Evolutionary conservation across 2,329 filamentous ascomycete genomes (phyloP).

Genomic region (Pseudopithomyces maydicus): DNA sequence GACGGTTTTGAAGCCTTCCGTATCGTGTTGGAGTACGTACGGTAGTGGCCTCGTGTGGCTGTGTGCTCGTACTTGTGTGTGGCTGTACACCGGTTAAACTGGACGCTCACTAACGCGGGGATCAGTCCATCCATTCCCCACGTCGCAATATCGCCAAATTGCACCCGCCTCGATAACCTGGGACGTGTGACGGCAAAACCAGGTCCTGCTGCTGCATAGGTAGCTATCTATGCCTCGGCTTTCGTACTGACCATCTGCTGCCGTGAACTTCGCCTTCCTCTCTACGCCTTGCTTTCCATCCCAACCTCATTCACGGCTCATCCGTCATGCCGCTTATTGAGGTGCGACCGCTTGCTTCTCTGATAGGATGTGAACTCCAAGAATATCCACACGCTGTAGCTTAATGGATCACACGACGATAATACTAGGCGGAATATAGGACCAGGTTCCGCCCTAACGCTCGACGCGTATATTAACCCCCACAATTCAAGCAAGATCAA

Average conservation of each 20-base stretch:
- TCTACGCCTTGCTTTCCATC: background rate
- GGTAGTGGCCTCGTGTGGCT: constrained; percentile 1
- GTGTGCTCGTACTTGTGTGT: background rate
- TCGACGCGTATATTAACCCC: background rate
- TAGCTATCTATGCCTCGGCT: background rate
- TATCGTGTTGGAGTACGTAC: background rate
- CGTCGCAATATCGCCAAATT: constrained; percentile 13
- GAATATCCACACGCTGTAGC: background rate
- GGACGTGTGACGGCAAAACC: constrained; percentile 7
- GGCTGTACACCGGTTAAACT: constrained; percentile 4
- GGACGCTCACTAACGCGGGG: background rate
- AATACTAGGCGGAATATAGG: background rate
- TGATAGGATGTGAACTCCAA: background rate
- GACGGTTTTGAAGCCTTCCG: background rate
- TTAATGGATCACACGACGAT: background rate
- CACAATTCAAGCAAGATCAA: constrained; percentile 1
- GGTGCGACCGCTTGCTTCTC: too few relatives aligned
- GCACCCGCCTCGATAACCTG: constrained; percentile 9
- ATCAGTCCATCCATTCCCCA: background rate
- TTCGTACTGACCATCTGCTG: background rate
- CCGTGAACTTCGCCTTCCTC: background rate
- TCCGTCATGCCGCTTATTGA: background rate
- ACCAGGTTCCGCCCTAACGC: constrained; percentile 3
- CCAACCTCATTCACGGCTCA: background rate
- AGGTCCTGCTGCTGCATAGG: background rate